Evolutionary conservation across 2,329 filamentous ascomycete species (phyloP).

Genomic region (Colletotrichum sp.): DNA sequence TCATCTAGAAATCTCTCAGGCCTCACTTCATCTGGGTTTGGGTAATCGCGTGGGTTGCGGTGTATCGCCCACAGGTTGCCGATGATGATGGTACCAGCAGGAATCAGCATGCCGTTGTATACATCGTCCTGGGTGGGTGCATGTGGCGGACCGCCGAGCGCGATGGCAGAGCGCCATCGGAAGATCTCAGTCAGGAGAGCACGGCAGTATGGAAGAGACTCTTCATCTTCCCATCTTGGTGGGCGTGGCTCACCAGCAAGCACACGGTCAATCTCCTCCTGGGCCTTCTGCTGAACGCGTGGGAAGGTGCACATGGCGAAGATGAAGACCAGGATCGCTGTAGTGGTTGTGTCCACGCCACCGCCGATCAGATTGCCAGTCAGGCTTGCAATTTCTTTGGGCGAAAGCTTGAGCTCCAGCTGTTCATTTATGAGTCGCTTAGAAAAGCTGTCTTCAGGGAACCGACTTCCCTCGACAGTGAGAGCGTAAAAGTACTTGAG

Average conservation of each 20-base stretch:
- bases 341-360: not conserved
- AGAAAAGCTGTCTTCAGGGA: too few species aligned
- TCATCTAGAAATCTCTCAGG: not conserved
- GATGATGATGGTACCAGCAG: not conserved
- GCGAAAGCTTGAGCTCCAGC: not conserved
- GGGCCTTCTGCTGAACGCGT: not conserved
- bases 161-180: not conserved
- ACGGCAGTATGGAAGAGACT: not conserved
- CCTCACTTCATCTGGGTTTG: not conserved
- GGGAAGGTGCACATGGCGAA: not conserved
- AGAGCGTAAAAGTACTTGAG: not conserved
- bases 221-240: not conserved
- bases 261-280: not conserved
- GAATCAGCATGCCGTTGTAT: not conserved
- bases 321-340: not conserved
- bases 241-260: not conserved
- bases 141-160: not conserved
- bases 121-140: not conserved
- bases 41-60: not conserved
- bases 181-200: not conserved
- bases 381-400: not conserved
- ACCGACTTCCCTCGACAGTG: not conserved
- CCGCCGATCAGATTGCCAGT: not conserved
- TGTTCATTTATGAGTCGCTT: too few species aligned
- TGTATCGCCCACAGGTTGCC: not conserved